These are phyloP conservation scores for Cyclotella cryptica DNA, from an alignment of 108 stramenopile species.

Conservation along the genomic window DNA sequence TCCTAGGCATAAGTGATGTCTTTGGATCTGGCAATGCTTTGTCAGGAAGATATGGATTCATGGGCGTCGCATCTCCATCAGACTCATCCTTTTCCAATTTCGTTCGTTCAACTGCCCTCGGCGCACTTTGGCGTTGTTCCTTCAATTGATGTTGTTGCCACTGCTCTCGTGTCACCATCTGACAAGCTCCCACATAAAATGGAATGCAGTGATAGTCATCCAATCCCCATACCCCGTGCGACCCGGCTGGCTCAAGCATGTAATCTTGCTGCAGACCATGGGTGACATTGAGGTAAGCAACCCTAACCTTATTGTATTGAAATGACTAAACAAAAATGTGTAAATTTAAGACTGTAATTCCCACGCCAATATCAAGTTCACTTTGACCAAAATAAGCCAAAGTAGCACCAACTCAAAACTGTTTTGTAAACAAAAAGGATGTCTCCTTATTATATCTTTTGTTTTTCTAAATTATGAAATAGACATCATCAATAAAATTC, in stretches of 20 bases:
- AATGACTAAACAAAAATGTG: too few species aligned
- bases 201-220: conserved; percentile 97
- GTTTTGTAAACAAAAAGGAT: too few species aligned
- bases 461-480: too few species aligned
- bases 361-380: too few species aligned
- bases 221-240: conserved; percentile 96
- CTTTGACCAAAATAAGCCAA: too few species aligned
- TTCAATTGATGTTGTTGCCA: conserved; percentile 44
- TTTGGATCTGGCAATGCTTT: conserved; percentile 11
- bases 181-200: conserved; percentile 95
- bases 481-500: too few species aligned
- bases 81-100: conserved; percentile 20
- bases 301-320: too few species aligned
- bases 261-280: conserved; percentile 87
- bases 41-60: conserved; percentile 40
- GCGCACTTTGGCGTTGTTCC: conserved; percentile 3
- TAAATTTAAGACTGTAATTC: too few species aligned
- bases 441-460: too few species aligned
- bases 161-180: conserved; percentile 58
- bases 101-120: conserved; percentile 4
- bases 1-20: neutral
- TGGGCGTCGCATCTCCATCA: conserved; percentile 31
- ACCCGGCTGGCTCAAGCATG: conserved; percentile 96
- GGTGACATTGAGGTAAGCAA: conserved; percentile 79
- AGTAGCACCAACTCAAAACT: too few species aligned